Conservation (phyloP, 169 alveolate genomes). For the Eimeria sp. region DNA sequence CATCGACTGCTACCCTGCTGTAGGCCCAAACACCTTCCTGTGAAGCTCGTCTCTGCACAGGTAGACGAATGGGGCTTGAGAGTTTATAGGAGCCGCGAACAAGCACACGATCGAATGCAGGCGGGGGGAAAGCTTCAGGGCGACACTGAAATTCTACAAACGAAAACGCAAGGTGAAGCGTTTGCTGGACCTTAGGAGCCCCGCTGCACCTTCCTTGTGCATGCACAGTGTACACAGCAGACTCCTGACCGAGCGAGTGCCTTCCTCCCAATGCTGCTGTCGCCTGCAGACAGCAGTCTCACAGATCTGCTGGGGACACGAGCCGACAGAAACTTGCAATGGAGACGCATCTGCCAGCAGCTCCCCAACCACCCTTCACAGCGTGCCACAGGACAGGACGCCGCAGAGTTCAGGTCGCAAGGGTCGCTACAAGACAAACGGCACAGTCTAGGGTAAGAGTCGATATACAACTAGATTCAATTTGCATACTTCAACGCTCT, state of each 20-base stretch:
- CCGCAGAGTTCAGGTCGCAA: neutral
- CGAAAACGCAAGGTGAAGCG: neutral
- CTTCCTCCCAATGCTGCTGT: neutral
- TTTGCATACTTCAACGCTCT: neutral
- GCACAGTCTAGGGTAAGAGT: neutral
- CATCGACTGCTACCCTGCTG: neutral
- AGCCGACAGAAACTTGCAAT: constrained; percentile 13
- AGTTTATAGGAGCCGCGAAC: neutral
- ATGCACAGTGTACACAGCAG: constrained; percentile 15
- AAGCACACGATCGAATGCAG: neutral
- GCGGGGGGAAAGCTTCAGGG: neutral
- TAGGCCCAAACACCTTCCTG: neutral
- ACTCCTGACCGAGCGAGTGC: neutral
- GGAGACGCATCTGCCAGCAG: neutral
- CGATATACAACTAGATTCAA: neutral
- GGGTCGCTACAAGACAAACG: constrained; percentile 31
- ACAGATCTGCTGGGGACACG: constrained; percentile 24
- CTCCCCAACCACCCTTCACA: neutral
- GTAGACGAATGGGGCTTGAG: neutral
- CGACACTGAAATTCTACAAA: neutral
- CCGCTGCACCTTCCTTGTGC: constrained; percentile 14
- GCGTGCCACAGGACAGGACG: constrained; percentile 23
- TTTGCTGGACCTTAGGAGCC: neutral
- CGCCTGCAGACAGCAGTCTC: neutral
- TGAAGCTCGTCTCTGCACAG: neutral